A percentile compares a stretch with the other conserved stretches of the same genome.
Conservation (phyloP, 129 eudicot genomes). For the Dittrichia graveolens region DNA sequence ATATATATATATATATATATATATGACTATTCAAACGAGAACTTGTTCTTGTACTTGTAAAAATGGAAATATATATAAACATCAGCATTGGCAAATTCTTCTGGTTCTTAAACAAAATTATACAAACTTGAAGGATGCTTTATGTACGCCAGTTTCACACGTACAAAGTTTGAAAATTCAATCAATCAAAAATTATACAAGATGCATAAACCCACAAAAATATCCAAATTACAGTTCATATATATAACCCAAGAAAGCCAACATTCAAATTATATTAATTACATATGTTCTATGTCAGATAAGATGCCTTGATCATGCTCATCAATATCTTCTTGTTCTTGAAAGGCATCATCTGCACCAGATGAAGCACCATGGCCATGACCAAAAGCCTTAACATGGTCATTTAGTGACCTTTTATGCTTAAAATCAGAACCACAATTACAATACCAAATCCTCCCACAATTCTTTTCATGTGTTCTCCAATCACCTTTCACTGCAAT, state of each 20-base stretch:
- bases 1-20: no score
- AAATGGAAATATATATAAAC: neutral
- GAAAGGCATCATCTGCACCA: neutral
- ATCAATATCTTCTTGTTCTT: slow-evolving; percentile 29
- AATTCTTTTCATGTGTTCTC: slow-evolving; percentile 86
- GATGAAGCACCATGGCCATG: slow-evolving; percentile 47
- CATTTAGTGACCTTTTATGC: slow-evolving; percentile 80
- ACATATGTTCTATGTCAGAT: slow-evolving; percentile 32
- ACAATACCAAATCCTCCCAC: slow-evolving; percentile 81
- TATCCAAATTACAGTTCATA: slow-evolving; percentile 9
- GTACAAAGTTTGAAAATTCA: neutral
- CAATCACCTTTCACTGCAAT: slow-evolving; percentile 78
- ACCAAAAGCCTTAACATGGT: slow-evolving; percentile 75
- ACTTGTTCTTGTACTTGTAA: neutral
- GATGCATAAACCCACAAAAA: slow-evolving; percentile 7
- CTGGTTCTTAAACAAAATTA: neutral
- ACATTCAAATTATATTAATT: slow-evolving; percentile 1
- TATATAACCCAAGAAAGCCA: neutral
- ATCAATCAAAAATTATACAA: slow-evolving; percentile 5
- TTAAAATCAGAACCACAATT: slow-evolving; percentile 79
- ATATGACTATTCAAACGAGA: no score
- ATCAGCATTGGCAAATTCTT: neutral
- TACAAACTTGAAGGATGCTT: neutral
- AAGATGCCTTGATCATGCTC: slow-evolving; percentile 26
- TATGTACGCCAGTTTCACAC: neutral